phyloP scores from a whole-genome alignment of 2,329 filamentous ascomycete genomes.

The Colletotrichum abscissum region DNA sequence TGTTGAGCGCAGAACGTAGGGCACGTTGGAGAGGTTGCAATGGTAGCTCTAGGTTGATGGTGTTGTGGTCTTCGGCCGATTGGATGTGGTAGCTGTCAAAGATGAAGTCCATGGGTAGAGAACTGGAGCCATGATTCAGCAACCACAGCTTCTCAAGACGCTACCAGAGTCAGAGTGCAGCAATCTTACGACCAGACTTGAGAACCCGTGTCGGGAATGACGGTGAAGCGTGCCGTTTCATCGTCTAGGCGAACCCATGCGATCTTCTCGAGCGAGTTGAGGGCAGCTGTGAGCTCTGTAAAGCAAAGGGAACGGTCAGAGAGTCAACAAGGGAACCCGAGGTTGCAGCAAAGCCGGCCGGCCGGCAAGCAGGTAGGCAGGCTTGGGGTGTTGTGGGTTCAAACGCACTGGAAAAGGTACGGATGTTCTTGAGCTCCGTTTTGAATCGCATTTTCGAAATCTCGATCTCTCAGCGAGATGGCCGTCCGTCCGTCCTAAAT shows the following conservation, averaged over 20 bases:
- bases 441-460: slow-evolving; percentile 69
- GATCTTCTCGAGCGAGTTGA: slow-evolving; percentile 80
- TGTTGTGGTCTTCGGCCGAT: slow-evolving; percentile 83
- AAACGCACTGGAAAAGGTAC: slow-evolving; percentile 71
- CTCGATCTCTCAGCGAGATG: no score
- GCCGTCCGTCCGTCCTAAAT: not conserved
- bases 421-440: slow-evolving; percentile 73
- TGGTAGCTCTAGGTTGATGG: slow-evolving; percentile 96
- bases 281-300: slow-evolving; percentile 72
- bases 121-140: slow-evolving; percentile 50
- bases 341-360: no score
- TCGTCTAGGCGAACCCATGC: slow-evolving; percentile 92
- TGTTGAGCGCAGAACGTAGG: slow-evolving; percentile 87
- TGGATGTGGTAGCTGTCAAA: slow-evolving; percentile 89
- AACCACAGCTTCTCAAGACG: not conserved
- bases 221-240: slow-evolving; percentile 90
- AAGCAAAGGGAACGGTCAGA: not conserved
- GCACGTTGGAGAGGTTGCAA: slow-evolving; percentile 89
- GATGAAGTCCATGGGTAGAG: slow-evolving; percentile 80
- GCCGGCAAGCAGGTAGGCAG: not conserved
- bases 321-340: not conserved
- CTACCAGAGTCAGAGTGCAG: not conserved
- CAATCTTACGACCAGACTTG: slow-evolving; percentile 91
- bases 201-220: slow-evolving; percentile 92
- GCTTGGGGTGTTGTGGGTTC: not conserved